phyloP scores from a whole-genome alignment of 192 early-diverging fungal genomes.

The Entrophospora sp. region DNA sequence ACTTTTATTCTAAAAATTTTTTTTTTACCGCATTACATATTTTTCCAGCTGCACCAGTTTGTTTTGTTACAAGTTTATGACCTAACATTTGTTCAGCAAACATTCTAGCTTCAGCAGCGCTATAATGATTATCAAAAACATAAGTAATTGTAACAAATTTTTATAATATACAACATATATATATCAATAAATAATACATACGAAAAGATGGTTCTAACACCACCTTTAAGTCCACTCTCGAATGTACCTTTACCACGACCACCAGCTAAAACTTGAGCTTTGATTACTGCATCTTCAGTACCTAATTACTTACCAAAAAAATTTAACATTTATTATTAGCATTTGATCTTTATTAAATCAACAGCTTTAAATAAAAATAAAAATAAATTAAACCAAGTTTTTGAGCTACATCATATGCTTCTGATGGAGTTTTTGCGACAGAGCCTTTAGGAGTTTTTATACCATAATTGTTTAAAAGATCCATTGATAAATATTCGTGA shows the following conservation, averaged over 20 bases:
- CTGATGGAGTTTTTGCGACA: constrained; percentile 78
- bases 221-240: constrained; percentile 92
- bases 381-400: constrained; percentile 54
- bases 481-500: constrained; percentile 96
- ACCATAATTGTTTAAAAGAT: constrained; percentile 83
- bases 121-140: constrained; percentile 22
- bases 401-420: constrained; percentile 82
- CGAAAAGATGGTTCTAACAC: constrained; percentile 89
- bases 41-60: constrained; percentile 92
- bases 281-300: constrained; percentile 68
- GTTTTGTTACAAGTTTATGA: constrained; percentile 97
- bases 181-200: constrained; percentile 37
- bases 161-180: not conserved
- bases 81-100: constrained; percentile 94
- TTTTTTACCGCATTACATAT: constrained; percentile 71
- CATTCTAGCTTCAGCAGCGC: constrained; percentile 78
- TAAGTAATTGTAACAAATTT: not conserved
- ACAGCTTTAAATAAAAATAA: not conserved
- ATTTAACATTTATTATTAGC: not conserved
- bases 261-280: constrained; percentile 89
- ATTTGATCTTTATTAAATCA: not conserved
- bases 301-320: constrained; percentile 10
- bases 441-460: constrained; percentile 82
- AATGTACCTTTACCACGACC: constrained; percentile 98
- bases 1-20: not conserved